These are phyloP conservation scores for Desmodesmus armatus DNA, from an alignment of 139 green algal genomes.

Conservation along the genomic window DNA sequence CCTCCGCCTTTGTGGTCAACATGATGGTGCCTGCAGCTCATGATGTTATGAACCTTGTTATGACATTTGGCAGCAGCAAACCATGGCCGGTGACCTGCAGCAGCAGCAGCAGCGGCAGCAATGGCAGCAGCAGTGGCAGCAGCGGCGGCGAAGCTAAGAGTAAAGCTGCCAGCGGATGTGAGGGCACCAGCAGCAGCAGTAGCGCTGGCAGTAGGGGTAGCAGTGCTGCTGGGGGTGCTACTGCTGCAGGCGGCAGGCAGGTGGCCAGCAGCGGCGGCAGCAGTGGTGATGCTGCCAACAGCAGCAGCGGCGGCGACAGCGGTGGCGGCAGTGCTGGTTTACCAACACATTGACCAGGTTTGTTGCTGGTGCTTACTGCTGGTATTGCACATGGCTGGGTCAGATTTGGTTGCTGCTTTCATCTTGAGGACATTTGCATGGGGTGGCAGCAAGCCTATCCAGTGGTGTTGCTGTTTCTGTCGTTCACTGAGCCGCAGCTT, in stretches of 20 bases:
- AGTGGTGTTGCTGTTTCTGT: not conserved
- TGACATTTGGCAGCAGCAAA: constrained; percentile 37
- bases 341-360: too few relatives aligned
- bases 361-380: too few relatives aligned
- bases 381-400: not conserved
- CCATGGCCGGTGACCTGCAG: not conserved
- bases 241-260: not conserved
- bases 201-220: not conserved
- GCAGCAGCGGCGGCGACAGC: not conserved
- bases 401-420: too few relatives aligned
- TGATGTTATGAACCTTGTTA: constrained; percentile 31
- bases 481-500: not conserved
- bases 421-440: not conserved
- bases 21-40: constrained; percentile 34
- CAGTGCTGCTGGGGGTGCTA: not conserved
- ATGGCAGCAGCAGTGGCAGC: not conserved
- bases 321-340: too few relatives aligned
- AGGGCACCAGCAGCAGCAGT: constrained; percentile 14
- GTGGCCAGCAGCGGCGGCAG: not conserved
- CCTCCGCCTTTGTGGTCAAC: constrained; percentile 34
- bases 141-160: not conserved
- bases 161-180: not conserved
- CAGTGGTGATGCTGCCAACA: not conserved
- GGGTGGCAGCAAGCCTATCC: not conserved
- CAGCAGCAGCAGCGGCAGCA: constrained; percentile 19